phyloP scores from a whole-genome alignment of 768 basidiomycete species.

The Trametes cingulata region DNA sequence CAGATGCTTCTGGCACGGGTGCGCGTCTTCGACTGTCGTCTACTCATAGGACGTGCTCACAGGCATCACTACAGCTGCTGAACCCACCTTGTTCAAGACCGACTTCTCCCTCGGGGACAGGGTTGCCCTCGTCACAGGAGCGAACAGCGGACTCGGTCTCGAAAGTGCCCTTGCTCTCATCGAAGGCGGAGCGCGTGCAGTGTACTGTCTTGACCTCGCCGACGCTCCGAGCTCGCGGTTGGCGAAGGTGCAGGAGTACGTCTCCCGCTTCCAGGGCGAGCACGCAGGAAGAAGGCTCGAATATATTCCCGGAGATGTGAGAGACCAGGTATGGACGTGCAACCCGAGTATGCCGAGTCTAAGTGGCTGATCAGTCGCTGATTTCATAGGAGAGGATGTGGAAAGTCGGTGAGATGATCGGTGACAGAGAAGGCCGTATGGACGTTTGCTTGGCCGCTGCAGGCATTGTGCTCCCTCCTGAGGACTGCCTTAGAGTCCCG shows the following conservation, averaged over 20 bases:
- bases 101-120: slow-evolving; percentile 32
- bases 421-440: slow-evolving; percentile 65
- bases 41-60: too few relatives aligned
- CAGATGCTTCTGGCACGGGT: too few relatives aligned
- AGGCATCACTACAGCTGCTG: not conserved
- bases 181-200: slow-evolving; percentile 64
- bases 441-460: slow-evolving; percentile 79
- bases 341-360: not conserved
- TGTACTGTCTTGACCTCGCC: slow-evolving; percentile 71
- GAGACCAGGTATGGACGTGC: slow-evolving; percentile 46
- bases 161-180: slow-evolving; percentile 75
- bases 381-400: slow-evolving; percentile 37
- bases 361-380: not conserved
- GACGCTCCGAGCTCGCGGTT: slow-evolving; percentile 56
- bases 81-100: slow-evolving; percentile 22
- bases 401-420: slow-evolving; percentile 56
- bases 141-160: slow-evolving; percentile 60
- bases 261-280: slow-evolving; percentile 16
- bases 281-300: slow-evolving; percentile 42
- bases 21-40: too few relatives aligned
- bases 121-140: slow-evolving; percentile 41
- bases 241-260: slow-evolving; percentile 49
- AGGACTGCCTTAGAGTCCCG: slow-evolving; percentile 64
- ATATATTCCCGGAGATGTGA: slow-evolving; percentile 66
- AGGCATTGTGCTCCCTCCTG: slow-evolving; percentile 51